Base-by-base conservation (phyloP, 768 basidiomycete genomes). In the Lactifluus echinatus region DNA sequence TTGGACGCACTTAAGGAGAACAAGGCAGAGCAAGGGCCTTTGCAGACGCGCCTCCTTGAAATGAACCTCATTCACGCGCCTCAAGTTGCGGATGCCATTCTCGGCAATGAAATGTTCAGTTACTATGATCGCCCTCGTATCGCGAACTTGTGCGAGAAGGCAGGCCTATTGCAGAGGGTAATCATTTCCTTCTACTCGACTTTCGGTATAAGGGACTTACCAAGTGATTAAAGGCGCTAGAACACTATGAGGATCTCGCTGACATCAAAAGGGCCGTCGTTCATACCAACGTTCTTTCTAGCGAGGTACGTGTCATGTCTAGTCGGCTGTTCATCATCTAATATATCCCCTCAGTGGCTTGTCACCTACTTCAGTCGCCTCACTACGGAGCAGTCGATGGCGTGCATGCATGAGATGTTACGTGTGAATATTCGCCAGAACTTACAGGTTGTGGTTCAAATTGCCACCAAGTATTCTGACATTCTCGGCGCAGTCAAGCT, bases 191-290 rank as follows among this genome's bases (percentile, higher is more conserved):
- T 40, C n/a, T 24, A 19, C 31, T 33, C 54, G 15, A 46, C 33
- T 6, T 34, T 8, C 29, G 17, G 15, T n/a, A 10, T 43, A 26
- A n/a, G 40, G 24, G 12, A 19, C 28, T 28, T 57, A 47, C 54
- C 33, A 26, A 4, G 24, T 48, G n/a, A 55, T 46, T 64, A n/a
- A 58, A 95, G 91, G 96, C 96, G 39, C 78, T 99, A 26, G 96
- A 99, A 69, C 95, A 96, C 66, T 99, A 99, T 68, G 93, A 98
- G 65, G 96, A 98, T 66, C 77, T 95, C 62, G 85, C 87, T n/a
- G 96, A 98, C 68, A 99, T 99, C 75, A 99, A 98, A 75, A 91
- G 96, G 26, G 94, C 91, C 36, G 84, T 99, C 59, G 94, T 98
- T 0, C 95, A 98, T 68, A 87, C 90, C 33, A 83, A 82, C 50